These are phyloP conservation scores for Annulohypoxylon maeteangense DNA, from an alignment of 495 filamentous ascomycete genomes.

Conservation along the genomic window DNA sequence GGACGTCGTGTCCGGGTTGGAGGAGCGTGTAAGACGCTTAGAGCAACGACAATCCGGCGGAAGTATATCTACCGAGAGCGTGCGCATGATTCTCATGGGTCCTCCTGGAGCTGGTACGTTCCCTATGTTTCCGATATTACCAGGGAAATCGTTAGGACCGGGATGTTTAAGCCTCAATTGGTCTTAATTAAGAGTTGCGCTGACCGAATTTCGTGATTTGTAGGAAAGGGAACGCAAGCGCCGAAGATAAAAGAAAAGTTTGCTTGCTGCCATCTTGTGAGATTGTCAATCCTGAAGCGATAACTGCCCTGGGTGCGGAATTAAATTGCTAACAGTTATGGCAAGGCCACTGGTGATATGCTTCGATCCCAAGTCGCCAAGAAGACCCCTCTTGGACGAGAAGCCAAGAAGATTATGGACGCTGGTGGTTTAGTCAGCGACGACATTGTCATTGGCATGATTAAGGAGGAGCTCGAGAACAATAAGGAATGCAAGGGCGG, in stretches of 20 bases:
- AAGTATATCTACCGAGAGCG: conserved; percentile 66
- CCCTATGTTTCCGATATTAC: neutral
- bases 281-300: conserved; percentile 47
- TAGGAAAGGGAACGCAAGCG: conserved; percentile 99
- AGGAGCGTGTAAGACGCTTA: conserved; percentile 81
- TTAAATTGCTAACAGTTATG: conserved; percentile 24
- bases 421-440: conserved; percentile 96
- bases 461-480: conserved; percentile 92
- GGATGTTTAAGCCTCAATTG: conserved; percentile 2
- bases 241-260: conserved; percentile 98
- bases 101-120: conserved; percentile 93
- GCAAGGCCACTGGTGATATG: conserved; percentile 97
- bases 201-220: conserved; percentile 42
- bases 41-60: conserved; percentile 69
- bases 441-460: conserved; percentile 99
- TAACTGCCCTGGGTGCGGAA: conserved; percentile 5
- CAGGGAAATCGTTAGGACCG: conserved; percentile 2
- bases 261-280: conserved; percentile 94
- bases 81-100: conserved; percentile 97
- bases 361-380: conserved; percentile 97
- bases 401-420: conserved; percentile 99
- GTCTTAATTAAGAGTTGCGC: conserved; percentile 33
- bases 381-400: conserved; percentile 92
- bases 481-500: conserved; percentile 97
- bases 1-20: conserved; percentile 82